A percentile compares a stretch with the other conserved stretches of the same genome.
Evolutionary conservation across 257 asterid genomes (phyloP).

Genomic region (Lycium ferocissimum): DNA sequence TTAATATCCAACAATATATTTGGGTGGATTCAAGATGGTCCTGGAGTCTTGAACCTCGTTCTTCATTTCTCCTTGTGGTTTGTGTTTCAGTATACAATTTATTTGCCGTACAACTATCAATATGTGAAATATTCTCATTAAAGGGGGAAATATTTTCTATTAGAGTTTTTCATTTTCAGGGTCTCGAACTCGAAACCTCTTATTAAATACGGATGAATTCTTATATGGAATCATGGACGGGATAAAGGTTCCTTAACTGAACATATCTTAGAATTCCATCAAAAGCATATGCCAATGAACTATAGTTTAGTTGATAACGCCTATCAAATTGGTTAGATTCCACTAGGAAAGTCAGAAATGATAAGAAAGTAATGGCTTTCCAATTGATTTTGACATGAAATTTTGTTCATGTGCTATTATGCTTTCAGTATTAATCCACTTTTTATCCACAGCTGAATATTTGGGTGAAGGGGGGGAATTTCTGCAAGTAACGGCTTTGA

Average conservation of each 20-base stretch:
- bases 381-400: slow-evolving; percentile 25
- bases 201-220: no score
- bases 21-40: no score
- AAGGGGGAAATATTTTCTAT: no score
- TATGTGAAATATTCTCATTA: no score
- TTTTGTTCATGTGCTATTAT: neutral
- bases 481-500: neutral
- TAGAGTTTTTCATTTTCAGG: no score
- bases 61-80: no score
- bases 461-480: neutral
- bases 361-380: neutral
- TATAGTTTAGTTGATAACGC: neutral
- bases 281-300: neutral
- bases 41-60: no score
- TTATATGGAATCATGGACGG: neutral
- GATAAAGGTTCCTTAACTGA: neutral
- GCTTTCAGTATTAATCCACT: neutral
- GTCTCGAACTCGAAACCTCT: no score
- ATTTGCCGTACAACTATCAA: no score
- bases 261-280: neutral
- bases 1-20: no score
- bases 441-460: neutral
- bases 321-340: neutral
- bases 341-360: slow-evolving; percentile 8
- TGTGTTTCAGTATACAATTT: no score